A percentile compares a stretch with the other conserved stretches of the same genome.
These are phyloP conservation scores for Claviceps cyperi DNA, from an alignment of 2,329 filamentous ascomycete genomes.

Conservation along the genomic window DNA sequence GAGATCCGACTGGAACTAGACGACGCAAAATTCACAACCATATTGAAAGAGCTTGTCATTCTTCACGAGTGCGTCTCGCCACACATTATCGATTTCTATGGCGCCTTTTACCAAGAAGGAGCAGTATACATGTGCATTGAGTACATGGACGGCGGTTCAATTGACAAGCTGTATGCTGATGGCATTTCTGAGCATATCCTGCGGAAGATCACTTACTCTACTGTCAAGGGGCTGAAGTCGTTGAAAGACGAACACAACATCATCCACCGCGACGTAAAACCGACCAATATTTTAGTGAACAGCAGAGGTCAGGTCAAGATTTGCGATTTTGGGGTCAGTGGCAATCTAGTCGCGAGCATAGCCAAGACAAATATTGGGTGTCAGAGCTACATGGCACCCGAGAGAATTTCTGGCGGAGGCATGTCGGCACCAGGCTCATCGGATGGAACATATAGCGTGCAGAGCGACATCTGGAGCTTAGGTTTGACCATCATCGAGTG, in stretches of 20 bases:
- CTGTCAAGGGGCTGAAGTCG: constrained; percentile 79
- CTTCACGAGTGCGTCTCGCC: constrained; percentile 88
- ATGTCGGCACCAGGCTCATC: constrained; percentile 54
- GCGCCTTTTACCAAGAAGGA: constrained; percentile 96
- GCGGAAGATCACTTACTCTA: constrained; percentile 79
- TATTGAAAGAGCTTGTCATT: constrained; percentile 94
- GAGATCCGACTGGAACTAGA: constrained; percentile 92
- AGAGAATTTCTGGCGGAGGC: constrained; percentile 79
- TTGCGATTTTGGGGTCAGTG: constrained; percentile 94
- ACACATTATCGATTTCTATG: constrained; percentile 97
- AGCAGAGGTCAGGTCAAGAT: constrained; percentile 87
- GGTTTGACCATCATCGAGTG: constrained; percentile 93
- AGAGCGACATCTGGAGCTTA: constrained; percentile 95
- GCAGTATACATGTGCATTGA: constrained; percentile 99
- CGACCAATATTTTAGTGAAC: constrained; percentile 95
- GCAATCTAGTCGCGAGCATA: constrained; percentile 92
- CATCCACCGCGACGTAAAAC: constrained; percentile 96
- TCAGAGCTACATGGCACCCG: constrained; percentile 98
- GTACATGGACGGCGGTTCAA: constrained; percentile 96
- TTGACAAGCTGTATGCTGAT: constrained; percentile 86
- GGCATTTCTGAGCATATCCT: constrained; percentile 82
- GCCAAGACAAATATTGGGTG: constrained; percentile 98
- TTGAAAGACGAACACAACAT: constrained; percentile 98
- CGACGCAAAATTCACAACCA: constrained; percentile 90
- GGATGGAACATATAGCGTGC: constrained; percentile 87